phyloP scores from a whole-genome alignment of 441 rosid species.

The Eutrema salsugineum region DNA sequence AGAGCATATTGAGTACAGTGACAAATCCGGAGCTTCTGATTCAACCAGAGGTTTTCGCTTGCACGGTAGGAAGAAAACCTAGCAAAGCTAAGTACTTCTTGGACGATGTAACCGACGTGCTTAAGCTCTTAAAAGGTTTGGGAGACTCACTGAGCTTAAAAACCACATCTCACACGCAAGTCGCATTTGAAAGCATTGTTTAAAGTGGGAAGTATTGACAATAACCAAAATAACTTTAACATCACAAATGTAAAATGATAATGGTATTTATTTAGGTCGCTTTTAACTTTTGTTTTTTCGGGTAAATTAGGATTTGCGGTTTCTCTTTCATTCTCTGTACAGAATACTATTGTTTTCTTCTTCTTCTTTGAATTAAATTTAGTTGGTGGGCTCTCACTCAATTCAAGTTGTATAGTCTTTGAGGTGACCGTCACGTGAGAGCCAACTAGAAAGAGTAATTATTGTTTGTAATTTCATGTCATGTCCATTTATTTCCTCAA shows the following conservation, averaged over 20 bases:
- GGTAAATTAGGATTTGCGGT: background rate
- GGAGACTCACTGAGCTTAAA: conserved; percentile 33
- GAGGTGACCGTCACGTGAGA: conserved; percentile 10
- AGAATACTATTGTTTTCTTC: background rate
- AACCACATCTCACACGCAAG: conserved; percentile 24
- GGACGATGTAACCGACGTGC: conserved; percentile 36
- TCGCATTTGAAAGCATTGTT: conserved; percentile 41
- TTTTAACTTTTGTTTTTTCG: background rate
- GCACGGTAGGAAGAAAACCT: conserved; percentile 47
- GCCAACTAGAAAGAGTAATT: conserved; percentile 18
- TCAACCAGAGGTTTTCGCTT: conserved; percentile 42
- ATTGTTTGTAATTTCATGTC: background rate
- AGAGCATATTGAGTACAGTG: conserved; percentile 38
- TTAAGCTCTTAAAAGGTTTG: conserved; percentile 43
- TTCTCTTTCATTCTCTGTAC: background rate
- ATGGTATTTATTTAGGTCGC: background rate
- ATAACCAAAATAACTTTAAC: conserved; percentile 8
- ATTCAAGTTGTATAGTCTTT: background rate
- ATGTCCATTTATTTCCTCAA: conserved; percentile 12
- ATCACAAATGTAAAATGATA: background rate
- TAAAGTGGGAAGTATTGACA: conserved; percentile 6
- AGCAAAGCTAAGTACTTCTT: conserved; percentile 50
- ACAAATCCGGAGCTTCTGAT: conserved; percentile 31
- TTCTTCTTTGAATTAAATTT: background rate
- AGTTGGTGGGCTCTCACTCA: conserved; percentile 1